These are phyloP conservation scores for Lachnellula occidentalis DNA, from an alignment of 2,329 filamentous ascomycete genomes.

Conservation along the genomic window DNA sequence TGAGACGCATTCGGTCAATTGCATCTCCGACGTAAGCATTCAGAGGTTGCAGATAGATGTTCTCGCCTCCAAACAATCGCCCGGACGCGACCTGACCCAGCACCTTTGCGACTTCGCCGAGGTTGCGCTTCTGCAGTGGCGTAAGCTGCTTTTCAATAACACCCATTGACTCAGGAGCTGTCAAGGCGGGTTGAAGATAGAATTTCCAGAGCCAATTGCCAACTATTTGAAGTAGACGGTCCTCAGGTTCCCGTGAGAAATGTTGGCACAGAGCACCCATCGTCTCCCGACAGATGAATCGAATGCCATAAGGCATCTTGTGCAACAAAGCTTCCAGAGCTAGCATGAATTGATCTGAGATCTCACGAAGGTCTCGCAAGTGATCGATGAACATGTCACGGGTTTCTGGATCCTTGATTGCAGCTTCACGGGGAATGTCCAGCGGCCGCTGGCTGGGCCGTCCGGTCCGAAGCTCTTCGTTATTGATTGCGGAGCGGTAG, in stretches of 20 bases:
- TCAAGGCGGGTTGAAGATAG: conserved; percentile 84
- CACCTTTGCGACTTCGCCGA: conserved; percentile 87
- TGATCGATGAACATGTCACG: conserved; percentile 90
- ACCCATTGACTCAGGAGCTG: conserved; percentile 87
- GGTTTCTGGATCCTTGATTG: conserved; percentile 94
- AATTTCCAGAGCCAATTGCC: conserved; percentile 91
- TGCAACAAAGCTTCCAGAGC: conserved; percentile 77
- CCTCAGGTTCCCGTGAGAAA: conserved; percentile 75
- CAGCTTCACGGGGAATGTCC: conserved; percentile 83
- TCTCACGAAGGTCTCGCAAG: conserved; percentile 86
- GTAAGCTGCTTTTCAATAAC: conserved; percentile 86
- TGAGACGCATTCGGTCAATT: conserved; percentile 69
- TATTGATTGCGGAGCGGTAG: conserved; percentile 91
- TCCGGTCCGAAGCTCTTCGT: conserved; percentile 91
- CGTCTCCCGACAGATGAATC: conserved; percentile 81
- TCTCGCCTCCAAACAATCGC: conserved; percentile 85
- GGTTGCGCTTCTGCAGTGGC: conserved; percentile 87
- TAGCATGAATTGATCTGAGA: conserved; percentile 84
- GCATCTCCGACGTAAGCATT: conserved; percentile 89
- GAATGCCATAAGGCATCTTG: conserved; percentile 87
- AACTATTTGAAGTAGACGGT: conserved; percentile 74
- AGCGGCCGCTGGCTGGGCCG: conserved; percentile 73
- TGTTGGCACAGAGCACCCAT: conserved; percentile 71
- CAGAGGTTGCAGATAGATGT: conserved; percentile 90
- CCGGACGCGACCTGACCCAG: conserved; percentile 85